Conservation (phyloP, 2,329 filamentous ascomycete species). For the Neobulgaria alba region DNA sequence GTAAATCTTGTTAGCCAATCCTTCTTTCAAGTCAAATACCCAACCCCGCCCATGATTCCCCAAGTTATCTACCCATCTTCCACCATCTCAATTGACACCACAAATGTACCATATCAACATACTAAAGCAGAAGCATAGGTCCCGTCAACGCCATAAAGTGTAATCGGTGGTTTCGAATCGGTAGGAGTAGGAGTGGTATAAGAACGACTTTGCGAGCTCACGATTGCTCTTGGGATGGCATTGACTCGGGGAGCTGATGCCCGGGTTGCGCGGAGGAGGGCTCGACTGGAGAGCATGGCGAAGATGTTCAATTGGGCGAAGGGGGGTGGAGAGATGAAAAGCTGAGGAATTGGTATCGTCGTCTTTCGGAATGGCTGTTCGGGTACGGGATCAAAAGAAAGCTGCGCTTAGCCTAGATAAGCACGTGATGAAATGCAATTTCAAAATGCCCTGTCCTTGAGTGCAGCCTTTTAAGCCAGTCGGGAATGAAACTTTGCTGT, state of each 20-base stretch:
- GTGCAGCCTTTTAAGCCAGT: no score
- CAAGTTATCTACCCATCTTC: no score
- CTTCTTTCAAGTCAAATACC: no score
- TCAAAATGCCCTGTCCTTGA: not conserved
- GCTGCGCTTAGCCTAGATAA: not conserved
- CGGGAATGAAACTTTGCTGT: no score
- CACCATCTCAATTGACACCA: constrained; percentile 5
- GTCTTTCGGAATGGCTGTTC: not conserved
- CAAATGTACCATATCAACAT: constrained; percentile 37
- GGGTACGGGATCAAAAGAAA: not conserved
- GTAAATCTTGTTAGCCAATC: no score
- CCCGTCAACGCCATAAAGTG: constrained; percentile 92
- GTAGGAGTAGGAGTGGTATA: constrained; percentile 59
- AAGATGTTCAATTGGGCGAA: constrained; percentile 6
- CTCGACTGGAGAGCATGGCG: constrained; percentile 29
- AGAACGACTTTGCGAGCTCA: constrained; percentile 57
- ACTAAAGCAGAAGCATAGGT: constrained; percentile 98
- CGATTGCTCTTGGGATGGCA: constrained; percentile 34
- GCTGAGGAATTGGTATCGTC: not conserved
- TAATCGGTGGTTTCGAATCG: constrained; percentile 73
- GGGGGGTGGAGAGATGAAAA: not conserved
- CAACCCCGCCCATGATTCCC: no score
- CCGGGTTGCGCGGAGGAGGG: constrained; percentile 26
- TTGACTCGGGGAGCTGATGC: constrained; percentile 22
- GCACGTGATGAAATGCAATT: not conserved